Evolutionary conservation across 495 filamentous ascomycete genomes (phyloP).

Genomic region (Neohortaea acidophila): DNA sequence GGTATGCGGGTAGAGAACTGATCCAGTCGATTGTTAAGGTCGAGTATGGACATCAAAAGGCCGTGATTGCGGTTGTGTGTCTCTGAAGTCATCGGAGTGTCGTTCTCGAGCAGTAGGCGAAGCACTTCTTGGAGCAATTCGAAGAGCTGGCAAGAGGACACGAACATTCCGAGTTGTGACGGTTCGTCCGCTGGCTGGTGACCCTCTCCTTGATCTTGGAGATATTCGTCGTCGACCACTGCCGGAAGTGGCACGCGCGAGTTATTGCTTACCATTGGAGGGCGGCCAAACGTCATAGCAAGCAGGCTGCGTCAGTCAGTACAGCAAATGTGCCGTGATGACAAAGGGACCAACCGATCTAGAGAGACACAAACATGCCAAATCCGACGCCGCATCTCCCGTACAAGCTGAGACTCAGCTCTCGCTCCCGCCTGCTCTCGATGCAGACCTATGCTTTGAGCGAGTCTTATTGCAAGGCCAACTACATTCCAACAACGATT

Average conservation of each 20-base stretch:
- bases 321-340: too few relatives aligned
- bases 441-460: constrained; percentile 28
- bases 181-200: background rate
- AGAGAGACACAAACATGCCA: constrained; percentile 33
- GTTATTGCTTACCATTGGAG: background rate
- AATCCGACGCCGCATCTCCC: constrained; percentile 26
- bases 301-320: too few relatives aligned
- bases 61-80: too few relatives aligned
- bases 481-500: constrained; percentile 31
- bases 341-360: constrained; percentile 15
- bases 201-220: background rate
- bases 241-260: background rate
- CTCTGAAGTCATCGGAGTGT: too few relatives aligned
- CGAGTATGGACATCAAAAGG: too few relatives aligned
- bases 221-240: background rate
- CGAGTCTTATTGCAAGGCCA: constrained; percentile 28
- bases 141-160: background rate
- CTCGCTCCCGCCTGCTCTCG: constrained; percentile 13
- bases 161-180: background rate
- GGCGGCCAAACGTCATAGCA: background rate
- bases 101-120: too few relatives aligned
- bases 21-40: too few relatives aligned
- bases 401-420: constrained; percentile 19
- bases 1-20: too few relatives aligned
- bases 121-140: too few relatives aligned